These are phyloP conservation scores for Hyparrhenia diplandra DNA, from an alignment of 176 grass and related monocot genomes.

Conservation along the genomic window DNA sequence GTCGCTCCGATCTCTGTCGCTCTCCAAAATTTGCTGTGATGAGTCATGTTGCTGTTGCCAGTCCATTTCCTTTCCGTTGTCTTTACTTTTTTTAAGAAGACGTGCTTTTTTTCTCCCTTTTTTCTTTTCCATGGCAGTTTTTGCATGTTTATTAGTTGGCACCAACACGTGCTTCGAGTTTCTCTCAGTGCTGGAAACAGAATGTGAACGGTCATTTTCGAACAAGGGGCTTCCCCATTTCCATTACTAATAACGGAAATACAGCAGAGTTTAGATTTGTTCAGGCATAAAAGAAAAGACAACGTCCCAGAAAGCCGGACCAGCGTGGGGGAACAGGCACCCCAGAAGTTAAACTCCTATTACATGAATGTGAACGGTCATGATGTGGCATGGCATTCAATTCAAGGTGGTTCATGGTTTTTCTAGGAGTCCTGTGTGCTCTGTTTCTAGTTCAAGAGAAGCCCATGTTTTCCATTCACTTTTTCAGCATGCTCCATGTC, in stretches of 20 bases:
- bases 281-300: no score
- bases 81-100: background rate
- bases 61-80: background rate
- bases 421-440: background rate
- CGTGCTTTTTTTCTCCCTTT: no score
- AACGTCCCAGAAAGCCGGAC: no score
- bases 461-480: background rate
- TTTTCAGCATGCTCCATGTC: background rate
- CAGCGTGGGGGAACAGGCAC: no score
- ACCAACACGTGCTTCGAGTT: background rate
- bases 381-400: background rate
- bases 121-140: background rate
- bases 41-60: background rate
- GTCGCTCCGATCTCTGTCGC: background rate
- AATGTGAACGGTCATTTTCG: no score
- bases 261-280: no score
- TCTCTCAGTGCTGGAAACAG: background rate
- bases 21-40: background rate
- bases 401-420: background rate
- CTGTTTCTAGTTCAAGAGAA: background rate
- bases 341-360: no score
- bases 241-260: no score
- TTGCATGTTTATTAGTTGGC: background rate
- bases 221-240: no score
- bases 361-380: no score